Conservation (phyloP, 306 rosid genomes). For the Lagenaria siceraria region DNA sequence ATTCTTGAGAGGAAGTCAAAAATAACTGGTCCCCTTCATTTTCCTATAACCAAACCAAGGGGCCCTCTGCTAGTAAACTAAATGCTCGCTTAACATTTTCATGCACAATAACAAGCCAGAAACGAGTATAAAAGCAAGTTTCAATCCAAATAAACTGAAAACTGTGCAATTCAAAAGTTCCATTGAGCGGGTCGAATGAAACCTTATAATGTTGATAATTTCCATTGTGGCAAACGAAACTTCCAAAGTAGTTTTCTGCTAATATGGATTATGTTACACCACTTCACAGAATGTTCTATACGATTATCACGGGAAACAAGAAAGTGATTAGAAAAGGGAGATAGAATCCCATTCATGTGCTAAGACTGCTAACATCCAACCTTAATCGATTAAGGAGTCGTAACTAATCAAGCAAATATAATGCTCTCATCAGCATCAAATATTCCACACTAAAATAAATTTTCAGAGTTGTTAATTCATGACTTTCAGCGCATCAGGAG, state of each 20-base stretch:
- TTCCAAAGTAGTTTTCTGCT: background rate
- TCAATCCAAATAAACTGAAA: background rate
- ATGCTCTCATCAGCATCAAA: background rate
- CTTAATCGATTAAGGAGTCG: background rate
- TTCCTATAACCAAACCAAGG: background rate
- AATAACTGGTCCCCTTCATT: slow-evolving; percentile 5
- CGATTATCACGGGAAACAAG: too few species aligned
- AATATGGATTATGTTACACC: too few species aligned
- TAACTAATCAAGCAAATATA: background rate
- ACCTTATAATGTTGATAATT: too few species aligned
- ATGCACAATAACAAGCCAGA: background rate
- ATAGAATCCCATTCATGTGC: background rate
- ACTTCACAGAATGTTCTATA: too few species aligned
- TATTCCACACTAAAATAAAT: background rate
- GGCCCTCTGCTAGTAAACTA: background rate
- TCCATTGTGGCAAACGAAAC: background rate
- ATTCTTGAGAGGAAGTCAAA: background rate
- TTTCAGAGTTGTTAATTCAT: background rate
- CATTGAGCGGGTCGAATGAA: background rate
- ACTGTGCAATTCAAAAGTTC: background rate
- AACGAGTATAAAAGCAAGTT: background rate
- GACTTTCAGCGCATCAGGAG: background rate
- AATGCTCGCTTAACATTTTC: background rate
- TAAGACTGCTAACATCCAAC: background rate
- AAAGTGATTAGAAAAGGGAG: background rate